Evolutionary conservation across 768 basidiomycete species (phyloP).

Genomic region (Naganishia antarctica): DNA sequence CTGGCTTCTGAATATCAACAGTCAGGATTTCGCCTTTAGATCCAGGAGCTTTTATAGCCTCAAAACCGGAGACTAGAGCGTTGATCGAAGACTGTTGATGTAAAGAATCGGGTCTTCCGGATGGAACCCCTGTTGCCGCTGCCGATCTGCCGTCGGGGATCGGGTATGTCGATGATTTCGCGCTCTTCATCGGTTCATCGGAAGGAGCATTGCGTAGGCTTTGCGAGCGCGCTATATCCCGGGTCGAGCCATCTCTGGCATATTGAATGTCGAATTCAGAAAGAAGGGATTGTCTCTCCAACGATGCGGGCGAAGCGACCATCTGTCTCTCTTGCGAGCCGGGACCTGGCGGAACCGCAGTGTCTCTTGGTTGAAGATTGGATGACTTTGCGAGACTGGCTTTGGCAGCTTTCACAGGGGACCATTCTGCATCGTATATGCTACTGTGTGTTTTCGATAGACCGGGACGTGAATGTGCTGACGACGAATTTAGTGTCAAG

Average conservation of each 20-base stretch:
- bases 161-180: slow-evolving; percentile 18
- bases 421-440: slow-evolving; percentile 30
- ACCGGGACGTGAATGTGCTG: slow-evolving; percentile 1
- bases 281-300: background rate
- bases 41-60: background rate
- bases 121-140: background rate
- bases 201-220: background rate
- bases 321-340: background rate
- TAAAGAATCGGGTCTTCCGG: background rate
- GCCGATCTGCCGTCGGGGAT: background rate
- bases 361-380: background rate
- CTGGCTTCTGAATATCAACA: background rate
- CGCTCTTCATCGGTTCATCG: background rate
- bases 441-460: slow-evolving; percentile 1
- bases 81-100: background rate
- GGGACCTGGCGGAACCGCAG: background rate
- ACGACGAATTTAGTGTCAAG: slow-evolving; percentile 33
- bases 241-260: background rate
- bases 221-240: background rate
- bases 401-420: slow-evolving; percentile 1
- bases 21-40: no score
- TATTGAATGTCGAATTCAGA: background rate
- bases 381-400: background rate
- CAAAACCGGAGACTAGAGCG: background rate
- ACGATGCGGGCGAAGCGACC: background rate